Percentiles rank a stretch among this genome's conserved stretches.
Conservation (phyloP, 768 basidiomycete species). For the Saitozyma podzolica region DNA sequence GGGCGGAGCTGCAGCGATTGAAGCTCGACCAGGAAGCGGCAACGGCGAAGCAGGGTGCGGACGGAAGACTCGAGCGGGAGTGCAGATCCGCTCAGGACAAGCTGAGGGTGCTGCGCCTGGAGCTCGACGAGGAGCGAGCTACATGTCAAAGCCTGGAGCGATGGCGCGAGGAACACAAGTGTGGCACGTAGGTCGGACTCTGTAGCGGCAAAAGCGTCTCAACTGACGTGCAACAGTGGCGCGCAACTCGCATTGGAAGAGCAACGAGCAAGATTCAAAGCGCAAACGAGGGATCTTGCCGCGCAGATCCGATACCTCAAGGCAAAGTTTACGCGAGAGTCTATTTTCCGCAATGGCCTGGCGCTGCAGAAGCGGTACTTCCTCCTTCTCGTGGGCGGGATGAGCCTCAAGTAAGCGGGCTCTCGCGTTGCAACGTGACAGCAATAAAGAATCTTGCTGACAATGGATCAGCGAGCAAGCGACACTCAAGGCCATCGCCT, state of each 20-base stretch:
- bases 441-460: background rate
- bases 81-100: constrained; percentile 10
- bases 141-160: constrained; percentile 45
- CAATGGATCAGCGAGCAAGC: constrained; percentile 41
- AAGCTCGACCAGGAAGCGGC: constrained; percentile 42
- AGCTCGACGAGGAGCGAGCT: constrained; percentile 15
- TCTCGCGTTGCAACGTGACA: background rate
- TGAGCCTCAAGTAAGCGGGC: constrained; percentile 45
- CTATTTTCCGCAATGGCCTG: constrained; percentile 71
- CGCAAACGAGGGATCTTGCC: constrained; percentile 60
- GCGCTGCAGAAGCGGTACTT: constrained; percentile 87
- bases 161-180: constrained; percentile 56
- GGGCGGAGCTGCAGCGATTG: constrained; percentile 53
- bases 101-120: constrained; percentile 16
- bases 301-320: constrained; percentile 90
- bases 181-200: constrained; percentile 55
- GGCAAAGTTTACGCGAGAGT: constrained; percentile 84
- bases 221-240: background rate
- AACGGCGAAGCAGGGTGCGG: background rate
- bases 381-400: constrained; percentile 63
- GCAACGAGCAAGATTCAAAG: constrained; percentile 31
- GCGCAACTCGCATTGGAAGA: constrained; percentile 8
- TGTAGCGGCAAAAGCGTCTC: background rate
- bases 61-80: constrained; percentile 4
- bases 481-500: constrained; percentile 43